These are phyloP conservation scores for Kuraishia molischiana DNA, from an alignment of 805 yeast species.

Conservation along the genomic window DNA sequence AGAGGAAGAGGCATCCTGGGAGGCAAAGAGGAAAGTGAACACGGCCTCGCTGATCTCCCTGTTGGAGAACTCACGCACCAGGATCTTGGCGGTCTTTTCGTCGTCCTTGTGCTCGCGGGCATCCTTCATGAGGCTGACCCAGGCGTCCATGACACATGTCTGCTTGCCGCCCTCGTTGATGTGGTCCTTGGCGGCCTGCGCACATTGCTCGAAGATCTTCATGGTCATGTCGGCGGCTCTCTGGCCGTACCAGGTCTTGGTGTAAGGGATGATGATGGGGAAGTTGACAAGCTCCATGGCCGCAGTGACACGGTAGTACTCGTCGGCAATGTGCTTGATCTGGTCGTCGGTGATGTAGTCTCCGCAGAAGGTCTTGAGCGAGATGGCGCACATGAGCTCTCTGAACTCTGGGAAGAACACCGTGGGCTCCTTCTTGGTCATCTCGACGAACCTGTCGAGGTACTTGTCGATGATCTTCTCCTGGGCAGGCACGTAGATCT, in stretches of 20 bases:
- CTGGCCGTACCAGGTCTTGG: constrained; percentile 98
- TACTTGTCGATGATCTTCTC: constrained; percentile 81
- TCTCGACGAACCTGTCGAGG: constrained; percentile 51
- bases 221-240: constrained; percentile 88
- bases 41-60: constrained; percentile 93
- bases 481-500: constrained; percentile 74
- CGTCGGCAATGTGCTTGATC: constrained; percentile 81
- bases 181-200: constrained; percentile 75
- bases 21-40: constrained; percentile 93
- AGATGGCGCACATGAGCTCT: constrained; percentile 91
- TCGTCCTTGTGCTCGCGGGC: constrained; percentile 42
- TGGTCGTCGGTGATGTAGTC: constrained; percentile 89
- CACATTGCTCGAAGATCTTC: constrained; percentile 84
- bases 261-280: constrained; percentile 92
- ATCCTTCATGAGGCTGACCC: constrained; percentile 81
- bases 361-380: constrained; percentile 92
- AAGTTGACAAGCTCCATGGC: constrained; percentile 96
- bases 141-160: constrained; percentile 88
- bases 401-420: constrained; percentile 90
- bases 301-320: constrained; percentile 85
- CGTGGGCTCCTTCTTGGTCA: constrained; percentile 49
- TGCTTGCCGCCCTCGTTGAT: constrained; percentile 73
- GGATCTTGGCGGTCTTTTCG: constrained; percentile 43
- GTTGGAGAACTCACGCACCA: constrained; percentile 76
- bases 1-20: constrained; percentile 96